Conservation (phyloP, 2,329 filamentous ascomycete genomes). For the Aureobasidium mangrovei region DNA sequence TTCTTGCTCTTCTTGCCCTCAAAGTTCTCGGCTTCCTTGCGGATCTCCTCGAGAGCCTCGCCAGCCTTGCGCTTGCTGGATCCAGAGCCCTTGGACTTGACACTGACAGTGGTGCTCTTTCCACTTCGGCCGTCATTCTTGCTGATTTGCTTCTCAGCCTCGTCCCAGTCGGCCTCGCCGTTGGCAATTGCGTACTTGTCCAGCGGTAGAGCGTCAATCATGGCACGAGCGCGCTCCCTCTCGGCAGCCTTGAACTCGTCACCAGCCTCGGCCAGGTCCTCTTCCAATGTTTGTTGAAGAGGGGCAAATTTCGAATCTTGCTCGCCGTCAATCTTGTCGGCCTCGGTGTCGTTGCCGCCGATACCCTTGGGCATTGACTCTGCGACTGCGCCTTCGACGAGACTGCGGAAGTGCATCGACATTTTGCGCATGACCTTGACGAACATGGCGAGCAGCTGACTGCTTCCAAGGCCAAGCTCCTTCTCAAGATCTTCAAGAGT, state of each 20-base stretch:
- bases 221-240: constrained; percentile 69
- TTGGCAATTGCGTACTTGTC: constrained; percentile 55
- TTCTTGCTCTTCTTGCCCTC: constrained; percentile 24
- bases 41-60: constrained; percentile 28
- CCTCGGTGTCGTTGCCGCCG: constrained; percentile 50
- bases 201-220: constrained; percentile 84
- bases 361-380: constrained; percentile 33
- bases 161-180: constrained; percentile 45
- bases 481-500: constrained; percentile 70
- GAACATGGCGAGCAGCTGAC: constrained; percentile 90
- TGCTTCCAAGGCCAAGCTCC: constrained; percentile 64
- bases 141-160: constrained; percentile 65
- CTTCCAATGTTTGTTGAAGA: constrained; percentile 61
- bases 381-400: constrained; percentile 62
- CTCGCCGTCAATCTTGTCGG: constrained; percentile 51
- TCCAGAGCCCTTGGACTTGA: constrained; percentile 34
- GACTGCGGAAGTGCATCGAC: constrained; percentile 62
- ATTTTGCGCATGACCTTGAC: constrained; percentile 92
- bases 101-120: constrained; percentile 58
- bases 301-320: constrained; percentile 52
- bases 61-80: constrained; percentile 30
- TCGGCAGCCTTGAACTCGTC: constrained; percentile 64
- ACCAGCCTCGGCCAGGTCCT: constrained; percentile 77
- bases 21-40: constrained; percentile 27
- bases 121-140: constrained; percentile 34